These are phyloP conservation scores for Fusarium scirpi DNA, from an alignment of 2,329 filamentous ascomycete genomes.

Conservation along the genomic window DNA sequence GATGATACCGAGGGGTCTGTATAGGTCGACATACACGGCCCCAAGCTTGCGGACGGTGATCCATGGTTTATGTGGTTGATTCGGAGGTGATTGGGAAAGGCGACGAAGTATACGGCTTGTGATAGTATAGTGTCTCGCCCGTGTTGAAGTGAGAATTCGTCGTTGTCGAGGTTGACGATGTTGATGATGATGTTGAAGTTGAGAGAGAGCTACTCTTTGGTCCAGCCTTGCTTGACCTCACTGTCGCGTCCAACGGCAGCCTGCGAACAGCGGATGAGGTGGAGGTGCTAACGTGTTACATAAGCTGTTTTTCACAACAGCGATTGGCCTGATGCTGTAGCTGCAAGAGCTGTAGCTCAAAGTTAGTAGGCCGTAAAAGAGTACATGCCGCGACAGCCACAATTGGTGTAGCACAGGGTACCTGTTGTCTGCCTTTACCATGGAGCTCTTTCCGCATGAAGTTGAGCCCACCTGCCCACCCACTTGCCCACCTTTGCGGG, in stretches of 20 bases:
- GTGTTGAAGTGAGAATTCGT: neutral
- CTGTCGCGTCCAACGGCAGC: constrained; percentile 55
- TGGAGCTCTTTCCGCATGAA: constrained; percentile 26
- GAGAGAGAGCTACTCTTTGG: constrained; percentile 23
- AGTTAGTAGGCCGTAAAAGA: neutral
- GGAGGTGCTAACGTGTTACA: constrained; percentile 41
- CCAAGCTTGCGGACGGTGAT: constrained; percentile 80
- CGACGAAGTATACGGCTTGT: neutral
- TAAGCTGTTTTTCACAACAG: constrained; percentile 43
- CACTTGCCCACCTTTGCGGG: constrained; percentile 17
- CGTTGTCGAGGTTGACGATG: constrained; percentile 14
- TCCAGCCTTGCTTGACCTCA: constrained; percentile 38
- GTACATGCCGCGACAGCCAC: constrained; percentile 5
- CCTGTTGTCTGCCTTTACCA: neutral
- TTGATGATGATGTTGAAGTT: constrained; percentile 35
- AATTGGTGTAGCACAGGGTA: constrained; percentile 6
- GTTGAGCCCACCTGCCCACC: constrained; percentile 20
- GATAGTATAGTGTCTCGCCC: neutral
- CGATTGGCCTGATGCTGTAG: constrained; percentile 49
- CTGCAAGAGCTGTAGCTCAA: constrained; percentile 36
- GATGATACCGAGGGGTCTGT: neutral
- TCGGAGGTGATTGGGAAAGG: constrained; percentile 5
- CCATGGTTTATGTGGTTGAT: constrained; percentile 61
- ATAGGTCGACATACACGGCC: constrained; percentile 70
- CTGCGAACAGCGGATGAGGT: constrained; percentile 43